These are phyloP conservation scores for Chrysophaeum taylorii DNA, from an alignment of 352 stramenopile species.

Conservation along the genomic window DNA sequence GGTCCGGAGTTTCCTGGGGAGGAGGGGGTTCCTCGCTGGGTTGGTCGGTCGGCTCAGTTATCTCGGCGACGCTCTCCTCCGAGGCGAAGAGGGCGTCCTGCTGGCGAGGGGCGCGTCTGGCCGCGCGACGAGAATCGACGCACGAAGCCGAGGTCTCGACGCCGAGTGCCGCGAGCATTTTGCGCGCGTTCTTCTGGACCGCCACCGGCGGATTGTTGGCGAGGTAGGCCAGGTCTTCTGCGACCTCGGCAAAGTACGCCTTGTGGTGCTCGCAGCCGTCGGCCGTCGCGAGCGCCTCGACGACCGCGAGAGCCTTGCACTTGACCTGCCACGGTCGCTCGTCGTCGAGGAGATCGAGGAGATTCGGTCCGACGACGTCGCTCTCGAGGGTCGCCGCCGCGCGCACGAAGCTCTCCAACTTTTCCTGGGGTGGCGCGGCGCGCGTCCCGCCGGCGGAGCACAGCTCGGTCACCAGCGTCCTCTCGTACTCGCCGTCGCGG, in stretches of 20 bases:
- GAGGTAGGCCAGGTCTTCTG: conserved; percentile 30
- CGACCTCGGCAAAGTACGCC: conserved; percentile 68
- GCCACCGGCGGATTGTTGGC: not conserved
- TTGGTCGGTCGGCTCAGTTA: not conserved
- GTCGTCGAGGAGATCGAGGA: conserved; percentile 81
- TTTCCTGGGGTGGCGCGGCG: conserved; percentile 80
- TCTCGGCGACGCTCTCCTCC: not conserved
- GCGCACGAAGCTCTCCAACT: conserved; percentile 77
- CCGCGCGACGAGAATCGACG: not conserved
- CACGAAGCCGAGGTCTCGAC: not conserved
- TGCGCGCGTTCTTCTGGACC: not conserved
- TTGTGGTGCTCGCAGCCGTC: conserved; percentile 64
- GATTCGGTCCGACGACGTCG: conserved; percentile 78
- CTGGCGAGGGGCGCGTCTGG: not conserved
- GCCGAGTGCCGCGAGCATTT: not conserved
- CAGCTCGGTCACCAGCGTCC: conserved; percentile 74
- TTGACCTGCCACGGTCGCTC: conserved; percentile 65
- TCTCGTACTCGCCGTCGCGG: conserved; percentile 68
- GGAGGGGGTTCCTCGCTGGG: not conserved
- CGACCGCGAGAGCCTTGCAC: conserved; percentile 82
- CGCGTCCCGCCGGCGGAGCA: conserved; percentile 85
- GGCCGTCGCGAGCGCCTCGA: conserved; percentile 66
- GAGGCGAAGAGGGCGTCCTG: not conserved
- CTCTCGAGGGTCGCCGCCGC: conserved; percentile 74
- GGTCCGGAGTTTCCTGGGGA: conserved; percentile 29